Conservation (phyloP, 129 eudicot species). For the Saussurea involucrata region DNA sequence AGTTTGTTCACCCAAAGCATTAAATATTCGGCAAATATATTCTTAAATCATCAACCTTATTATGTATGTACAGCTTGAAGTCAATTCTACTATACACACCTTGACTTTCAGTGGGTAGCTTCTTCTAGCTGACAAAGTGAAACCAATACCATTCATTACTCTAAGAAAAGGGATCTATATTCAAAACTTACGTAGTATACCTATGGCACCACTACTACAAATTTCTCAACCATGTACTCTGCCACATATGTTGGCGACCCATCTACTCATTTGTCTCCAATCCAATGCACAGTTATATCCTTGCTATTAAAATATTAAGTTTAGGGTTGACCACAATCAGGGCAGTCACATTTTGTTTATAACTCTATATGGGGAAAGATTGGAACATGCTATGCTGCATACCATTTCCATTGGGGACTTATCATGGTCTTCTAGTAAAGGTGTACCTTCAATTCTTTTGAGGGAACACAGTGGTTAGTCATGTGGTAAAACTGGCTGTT, state of each 20-base stretch:
- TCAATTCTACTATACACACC: neutral
- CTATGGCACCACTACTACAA: neutral
- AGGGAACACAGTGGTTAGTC: neutral
- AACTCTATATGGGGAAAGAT: neutral
- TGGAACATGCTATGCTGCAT: neutral
- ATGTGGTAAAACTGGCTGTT: neutral
- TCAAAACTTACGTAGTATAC: neutral
- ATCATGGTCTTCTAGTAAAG: neutral
- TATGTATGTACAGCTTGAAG: neutral
- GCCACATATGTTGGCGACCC: neutral
- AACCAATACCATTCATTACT: neutral
- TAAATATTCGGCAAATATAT: neutral
- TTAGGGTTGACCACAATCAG: neutral
- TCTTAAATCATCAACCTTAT: neutral
- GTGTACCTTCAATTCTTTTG: neutral
- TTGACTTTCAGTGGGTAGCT: neutral
- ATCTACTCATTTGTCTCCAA: neutral
- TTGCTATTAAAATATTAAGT: neutral
- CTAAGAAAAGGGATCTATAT: neutral
- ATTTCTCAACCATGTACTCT: neutral
- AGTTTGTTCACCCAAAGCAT: neutral
- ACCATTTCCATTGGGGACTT: neutral
- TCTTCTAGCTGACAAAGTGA: neutral
- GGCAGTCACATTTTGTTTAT: neutral
- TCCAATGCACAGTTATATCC: neutral